Evolutionary conservation across 257 asterid species (phyloP), one percentile per base, ranked within the genome.

Genomic region (Phtheirospermum japonicum): DNA sequence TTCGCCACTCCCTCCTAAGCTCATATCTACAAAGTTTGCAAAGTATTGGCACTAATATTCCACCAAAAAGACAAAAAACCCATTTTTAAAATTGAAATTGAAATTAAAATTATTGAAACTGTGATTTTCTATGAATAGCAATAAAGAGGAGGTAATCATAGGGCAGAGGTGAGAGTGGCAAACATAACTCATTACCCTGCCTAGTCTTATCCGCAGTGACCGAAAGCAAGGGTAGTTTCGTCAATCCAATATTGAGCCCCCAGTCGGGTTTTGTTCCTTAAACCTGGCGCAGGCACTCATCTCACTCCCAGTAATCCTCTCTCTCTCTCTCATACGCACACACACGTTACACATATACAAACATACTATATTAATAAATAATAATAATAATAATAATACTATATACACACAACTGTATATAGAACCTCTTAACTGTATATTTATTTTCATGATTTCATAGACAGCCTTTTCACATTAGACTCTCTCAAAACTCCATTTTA

Each of bases 381-480:
- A n/a, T n/a, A n/a, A n/a, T n/a, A n/a, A n/a, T n/a, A n/a, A n/a
- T n/a, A n/a, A n/a, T n/a, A n/a, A n/a, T n/a, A n/a, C n/a, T n/a
- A n/a, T n/a, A n/a, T n/a, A n/a, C n/a, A n/a, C n/a, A 23, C 13
- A 46, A 17, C 45, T 23, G 3, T 61, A 16, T 18, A 31, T 37
- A 14, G 45, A 39, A 6, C 12, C 45, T 4, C 51, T 45, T 45
- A 45, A 45, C 51, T 45, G 51, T 45, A 45, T 52, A 19, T 7
- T 13, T 1, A 45, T 2, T 3, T 16, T 8, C 58, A 52, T 23
- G 18, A 48, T 50, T 50, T 23, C 14, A 63, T 4, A 31, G 6
- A 17, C 31, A 43, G 51, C 40, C 64, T n/a, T 69, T 59, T 18
- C 69, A 71, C 51, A 66, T 69, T 72, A 69, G n/a, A n/a, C n/a